These are phyloP conservation scores for Eucalyptus leucophloia DNA, from an alignment of 345 rosid species.

Conservation along the genomic window DNA sequence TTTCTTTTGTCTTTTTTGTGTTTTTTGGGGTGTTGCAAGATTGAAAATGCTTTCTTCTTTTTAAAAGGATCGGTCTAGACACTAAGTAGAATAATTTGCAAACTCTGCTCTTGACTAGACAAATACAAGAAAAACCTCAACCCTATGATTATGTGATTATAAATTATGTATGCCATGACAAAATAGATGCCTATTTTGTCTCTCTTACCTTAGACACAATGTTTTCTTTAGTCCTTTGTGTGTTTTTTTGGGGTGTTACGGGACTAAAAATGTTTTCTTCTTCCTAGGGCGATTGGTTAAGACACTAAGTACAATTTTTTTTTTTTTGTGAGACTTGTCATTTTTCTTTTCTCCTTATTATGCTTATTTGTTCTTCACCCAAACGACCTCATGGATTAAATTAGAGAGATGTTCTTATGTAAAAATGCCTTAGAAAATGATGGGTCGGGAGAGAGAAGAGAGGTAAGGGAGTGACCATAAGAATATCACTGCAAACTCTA, in stretches of 20 bases:
- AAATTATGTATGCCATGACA: background rate
- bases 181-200: background rate
- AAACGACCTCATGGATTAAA: background rate
- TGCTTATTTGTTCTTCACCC: background rate
- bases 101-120: background rate
- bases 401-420: too few species aligned
- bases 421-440: background rate
- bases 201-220: background rate
- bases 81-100: background rate
- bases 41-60: too few species aligned
- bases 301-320: background rate
- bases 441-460: background rate
- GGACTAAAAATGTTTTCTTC: too few species aligned
- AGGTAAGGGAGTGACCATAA: background rate
- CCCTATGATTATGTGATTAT: background rate
- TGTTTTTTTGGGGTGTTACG: background rate
- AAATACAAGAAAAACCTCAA: background rate
- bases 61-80: too few species aligned
- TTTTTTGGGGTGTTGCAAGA: background rate
- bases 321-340: background rate
- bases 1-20: too few species aligned
- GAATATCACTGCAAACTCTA: background rate
- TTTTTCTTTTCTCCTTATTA: background rate
- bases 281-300: too few species aligned
- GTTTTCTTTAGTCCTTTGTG: background rate